Evolutionary conservation across 2,329 filamentous ascomycete species (phyloP).

Genomic region (Aspergillus candidus): DNA sequence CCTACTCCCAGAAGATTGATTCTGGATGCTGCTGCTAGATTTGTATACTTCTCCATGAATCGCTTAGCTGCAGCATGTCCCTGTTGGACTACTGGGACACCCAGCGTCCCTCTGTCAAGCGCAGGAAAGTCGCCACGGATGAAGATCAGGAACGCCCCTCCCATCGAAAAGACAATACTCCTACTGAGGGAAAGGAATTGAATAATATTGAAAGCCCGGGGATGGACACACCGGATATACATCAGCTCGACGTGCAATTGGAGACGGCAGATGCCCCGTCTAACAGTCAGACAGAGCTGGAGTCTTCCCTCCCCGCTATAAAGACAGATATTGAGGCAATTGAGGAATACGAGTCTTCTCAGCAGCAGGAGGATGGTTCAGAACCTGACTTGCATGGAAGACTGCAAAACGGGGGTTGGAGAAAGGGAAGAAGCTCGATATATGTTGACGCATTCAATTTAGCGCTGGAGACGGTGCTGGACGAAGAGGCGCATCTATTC

Average conservation of each 20-base stretch:
- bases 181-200: constrained; percentile 1
- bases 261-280: constrained; percentile 27
- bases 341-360: constrained; percentile 68
- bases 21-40: background rate
- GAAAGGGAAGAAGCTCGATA: constrained; percentile 74
- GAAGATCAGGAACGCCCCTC: constrained; percentile 3
- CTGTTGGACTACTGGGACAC: constrained; percentile 34
- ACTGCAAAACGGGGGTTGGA: constrained; percentile 58
- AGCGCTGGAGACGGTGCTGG: constrained; percentile 79
- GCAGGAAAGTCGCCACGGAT: constrained; percentile 22
- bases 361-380: constrained; percentile 37
- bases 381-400: constrained; percentile 43
- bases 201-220: background rate
- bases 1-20: too few relatives aligned
- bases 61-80: constrained; percentile 24
- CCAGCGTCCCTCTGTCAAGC: constrained; percentile 25
- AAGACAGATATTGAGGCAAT: constrained; percentile 65
- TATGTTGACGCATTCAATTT: constrained; percentile 98
- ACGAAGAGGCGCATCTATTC: constrained; percentile 85
- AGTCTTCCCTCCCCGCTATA: constrained; percentile 64
- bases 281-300: constrained; percentile 57
- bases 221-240: constrained; percentile 16
- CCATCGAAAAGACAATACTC: constrained; percentile 6
- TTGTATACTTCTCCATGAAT: constrained; percentile 11
- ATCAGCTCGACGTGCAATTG: constrained; percentile 22